A percentile compares a stretch with the other conserved stretches of the same genome.
Evolutionary conservation across 2,329 filamentous ascomycete species (phyloP).

Genomic region (Penicillium sp.): DNA sequence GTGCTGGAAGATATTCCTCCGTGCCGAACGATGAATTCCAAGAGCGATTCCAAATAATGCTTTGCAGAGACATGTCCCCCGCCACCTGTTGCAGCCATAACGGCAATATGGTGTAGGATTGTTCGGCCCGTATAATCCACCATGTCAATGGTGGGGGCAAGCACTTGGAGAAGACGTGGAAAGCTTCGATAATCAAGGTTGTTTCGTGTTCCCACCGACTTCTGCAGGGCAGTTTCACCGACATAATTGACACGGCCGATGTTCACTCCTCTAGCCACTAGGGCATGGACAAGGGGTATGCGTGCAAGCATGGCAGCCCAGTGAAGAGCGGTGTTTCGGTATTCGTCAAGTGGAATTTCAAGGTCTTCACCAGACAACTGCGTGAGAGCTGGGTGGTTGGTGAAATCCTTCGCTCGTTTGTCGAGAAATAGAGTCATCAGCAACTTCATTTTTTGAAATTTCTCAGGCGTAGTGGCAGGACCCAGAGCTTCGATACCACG

Average conservation of each 20-base stretch:
- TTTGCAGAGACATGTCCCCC: conserved; percentile 80
- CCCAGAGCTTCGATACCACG: conserved; percentile 46
- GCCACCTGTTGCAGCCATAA: conserved; percentile 93
- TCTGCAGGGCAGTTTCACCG: conserved; percentile 90
- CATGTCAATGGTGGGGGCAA: conserved; percentile 87
- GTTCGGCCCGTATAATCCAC: conserved; percentile 87
- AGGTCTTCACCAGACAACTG: conserved; percentile 77
- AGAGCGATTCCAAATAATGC: conserved; percentile 90
- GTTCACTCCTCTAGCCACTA: conserved; percentile 82
- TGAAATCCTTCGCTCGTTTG: conserved; percentile 66
- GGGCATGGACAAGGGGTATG: conserved; percentile 74
- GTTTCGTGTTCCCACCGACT: conserved; percentile 89
- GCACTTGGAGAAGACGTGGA: conserved; percentile 81
- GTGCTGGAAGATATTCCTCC: conserved; percentile 59
- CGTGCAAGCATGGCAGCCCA: conserved; percentile 94
- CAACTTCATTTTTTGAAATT: conserved; percentile 76
- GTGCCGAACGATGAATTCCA: conserved; percentile 92
- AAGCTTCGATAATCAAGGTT: conserved; percentile 90
- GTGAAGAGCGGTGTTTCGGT: conserved; percentile 82
- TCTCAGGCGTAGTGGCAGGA: conserved; percentile 59
- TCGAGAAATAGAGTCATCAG: conserved; percentile 84
- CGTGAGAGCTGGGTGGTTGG: conserved; percentile 73
- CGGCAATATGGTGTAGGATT: conserved; percentile 91
- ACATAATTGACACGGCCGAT: conserved; percentile 84
- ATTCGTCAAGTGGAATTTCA: conserved; percentile 87